A percentile compares a stretch with the other conserved stretches of the same genome.
Evolutionary conservation across 371 early-diverging fungal species (phyloP).

Genomic region (Cokeromyces recurvatus): DNA sequence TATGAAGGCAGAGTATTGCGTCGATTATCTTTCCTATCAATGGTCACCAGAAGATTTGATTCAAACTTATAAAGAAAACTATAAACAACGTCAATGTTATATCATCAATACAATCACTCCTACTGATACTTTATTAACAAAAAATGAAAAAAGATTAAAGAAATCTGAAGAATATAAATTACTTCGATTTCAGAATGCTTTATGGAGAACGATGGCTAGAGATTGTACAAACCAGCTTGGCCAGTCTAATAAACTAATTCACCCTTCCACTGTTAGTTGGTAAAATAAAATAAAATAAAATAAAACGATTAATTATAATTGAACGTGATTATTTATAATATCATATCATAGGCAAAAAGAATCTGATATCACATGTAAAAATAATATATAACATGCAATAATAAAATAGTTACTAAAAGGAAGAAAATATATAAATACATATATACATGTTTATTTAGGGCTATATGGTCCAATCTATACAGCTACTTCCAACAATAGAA

Average conservation of each 20-base stretch:
- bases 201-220: conserved; percentile 39
- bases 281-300: conserved; percentile 1
- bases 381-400: too few relatives aligned
- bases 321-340: too few relatives aligned
- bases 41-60: conserved; percentile 34
- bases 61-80: conserved; percentile 25
- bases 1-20: conserved; percentile 39
- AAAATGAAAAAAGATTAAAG: conserved; percentile 4
- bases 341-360: conserved; percentile 27
- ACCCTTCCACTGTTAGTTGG: conserved; percentile 26
- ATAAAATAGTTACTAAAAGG: too few relatives aligned
- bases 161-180: conserved; percentile 17
- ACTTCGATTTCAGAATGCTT: conserved; percentile 30
- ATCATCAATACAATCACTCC: background rate
- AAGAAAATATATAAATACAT: too few relatives aligned
- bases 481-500: too few relatives aligned
- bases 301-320: too few relatives aligned
- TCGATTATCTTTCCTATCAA: conserved; percentile 43
- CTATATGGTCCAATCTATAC: conserved; percentile 30
- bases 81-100: conserved; percentile 15
- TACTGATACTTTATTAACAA: conserved; percentile 4
- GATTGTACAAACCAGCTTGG: conserved; percentile 16
- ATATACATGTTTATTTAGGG: conserved; percentile 13
- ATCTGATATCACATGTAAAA: conserved; percentile 34
- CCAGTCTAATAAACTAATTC: conserved; percentile 10